Base-by-base conservation (phyloP, 768 basidiomycete species). In the Sporobolomyces roseus region DNA sequence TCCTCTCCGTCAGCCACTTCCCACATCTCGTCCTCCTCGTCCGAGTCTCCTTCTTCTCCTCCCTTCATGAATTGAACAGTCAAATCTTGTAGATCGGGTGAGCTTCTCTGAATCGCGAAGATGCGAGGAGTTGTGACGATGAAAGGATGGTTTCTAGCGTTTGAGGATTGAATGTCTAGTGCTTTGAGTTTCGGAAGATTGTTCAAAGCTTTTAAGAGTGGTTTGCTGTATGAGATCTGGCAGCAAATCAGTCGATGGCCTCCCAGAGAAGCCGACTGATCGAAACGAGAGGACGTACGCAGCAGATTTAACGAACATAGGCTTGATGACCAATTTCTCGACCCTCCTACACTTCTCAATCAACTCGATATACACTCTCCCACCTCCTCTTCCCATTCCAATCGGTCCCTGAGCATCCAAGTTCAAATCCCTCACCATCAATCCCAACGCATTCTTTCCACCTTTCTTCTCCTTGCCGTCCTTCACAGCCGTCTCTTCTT, bases 11-110 rank as follows among this genome's bases (percentile, higher is more conserved):
- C 52, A 7, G 13, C 27, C 0, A n/a, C 3, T 0, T 63, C 66
- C 49, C 50, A 72, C 71, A 72, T 68, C 19, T 52, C 61, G 19
- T 52, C 60, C 30, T 63, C 55, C 51, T 72, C 71, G 19, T 16
- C 19, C 2, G 0, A 1, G 7, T 63, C 61, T 0, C 61, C 71
- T 7, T 33, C 61, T 6, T 59, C 59, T 21, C 43, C 61, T 14
- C 49, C 27, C 23, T 43, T 51, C 14, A 68, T 35, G 23, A 14
- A 36, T 7, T 27, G 23, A 13, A 68, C 25, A 32, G 45, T 38
- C 43, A 72, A 48, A 2, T 25, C 19, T 23, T 68, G 49, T n/a
- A 72, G 64, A 17, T 65, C 60, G 35, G 43, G 49, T 7, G n/a
- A 41, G 14, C 50, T 41, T 21, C 30, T 49, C 43, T 63, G n/a